Base-by-base conservation (phyloP, 2,329 filamentous ascomycete species). In the Claviceps sp. region DNA sequence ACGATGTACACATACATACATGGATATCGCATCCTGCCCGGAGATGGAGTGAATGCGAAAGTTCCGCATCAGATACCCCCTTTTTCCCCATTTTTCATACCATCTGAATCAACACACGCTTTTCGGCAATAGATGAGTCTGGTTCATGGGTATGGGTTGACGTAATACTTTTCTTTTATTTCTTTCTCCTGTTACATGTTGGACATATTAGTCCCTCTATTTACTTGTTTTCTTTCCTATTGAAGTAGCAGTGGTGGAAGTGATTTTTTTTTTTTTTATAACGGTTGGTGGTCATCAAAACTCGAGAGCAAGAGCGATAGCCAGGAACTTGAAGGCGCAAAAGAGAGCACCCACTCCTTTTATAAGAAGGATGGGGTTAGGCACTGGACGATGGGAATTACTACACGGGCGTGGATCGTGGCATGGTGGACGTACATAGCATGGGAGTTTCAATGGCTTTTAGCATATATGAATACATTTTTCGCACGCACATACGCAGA, bases 121-220 rank as follows among this genome's bases (percentile, higher is more conserved):
- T 62, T 59, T 61, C 65, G 34, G 60, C 61, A 58, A 64, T 68
- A 68, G 64, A 67, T 59, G 61, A 59, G 58, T 58, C 57, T 57
- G 56, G 57, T 63, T 61, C 7, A 58, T 42, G 13, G 43, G 44
- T 49, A 46, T 53, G 45, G 51, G 43, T 55, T 55, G 52, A 50
- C 47, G 36, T 34, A 34, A 11, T 2, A 34, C 49, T 50, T 55
- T 53, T 55, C 46, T 47, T 45, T 57, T 17, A 23, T 14, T n/a
- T 8, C 23, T 20, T 45, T 23, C 22, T n/a, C 14, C 14, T 43
- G 40, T 16, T 23, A 23, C 23, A 22, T 23, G 40, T 43, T 22
- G 40, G 40, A 22, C 40, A 43, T 23, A 7, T 29, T 4, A 11
- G 7, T 9, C 23, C 13, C 4, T 17, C 43, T n/a, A n/a, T 49